Percentiles rank a stretch among this genome's conserved stretches.
phyloP scores from a whole-genome alignment of 129 eudicot genomes.

The Saussurea involucrata region DNA sequence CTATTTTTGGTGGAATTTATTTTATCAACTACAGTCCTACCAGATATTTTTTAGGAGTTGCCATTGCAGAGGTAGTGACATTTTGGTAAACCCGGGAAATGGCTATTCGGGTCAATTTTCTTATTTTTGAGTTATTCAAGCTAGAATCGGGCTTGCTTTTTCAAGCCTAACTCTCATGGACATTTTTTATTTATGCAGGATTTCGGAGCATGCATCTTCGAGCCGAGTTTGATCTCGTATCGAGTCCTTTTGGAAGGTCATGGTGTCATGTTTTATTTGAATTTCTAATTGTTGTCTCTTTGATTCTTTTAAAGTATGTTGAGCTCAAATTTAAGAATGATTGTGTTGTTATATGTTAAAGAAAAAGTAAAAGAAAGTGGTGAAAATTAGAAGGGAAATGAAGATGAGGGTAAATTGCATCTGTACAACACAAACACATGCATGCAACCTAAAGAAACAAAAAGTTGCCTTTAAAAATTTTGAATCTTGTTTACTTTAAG shows the following conservation, averaged over 20 bases:
- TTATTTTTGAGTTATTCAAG: background rate
- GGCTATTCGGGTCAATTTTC: too few relatives aligned
- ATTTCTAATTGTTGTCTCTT: background rate
- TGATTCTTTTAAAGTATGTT: background rate
- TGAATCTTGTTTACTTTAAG: conserved; percentile 35
- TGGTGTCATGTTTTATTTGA: background rate
- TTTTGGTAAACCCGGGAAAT: too few relatives aligned
- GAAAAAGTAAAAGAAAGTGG: conserved; percentile 17
- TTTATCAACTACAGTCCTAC: background rate
- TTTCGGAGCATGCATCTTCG: background rate
- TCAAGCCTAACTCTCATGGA: background rate
- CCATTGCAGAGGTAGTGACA: too few relatives aligned
- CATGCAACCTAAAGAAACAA: conserved; percentile 40
- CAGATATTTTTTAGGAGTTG: too few relatives aligned
- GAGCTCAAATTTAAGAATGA: background rate
- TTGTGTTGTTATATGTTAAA: conserved; percentile 10
- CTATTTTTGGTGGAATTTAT: background rate
- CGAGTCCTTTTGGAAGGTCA: background rate
- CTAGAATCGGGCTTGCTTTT: background rate
- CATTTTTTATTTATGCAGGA: background rate
- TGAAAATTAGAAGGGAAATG: conserved; percentile 15
- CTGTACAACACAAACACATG: conserved; percentile 29
- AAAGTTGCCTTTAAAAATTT: conserved; percentile 30
- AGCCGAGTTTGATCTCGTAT: background rate
- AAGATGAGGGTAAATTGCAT: conserved; percentile 18